Percentiles rank a stretch among this genome's conserved stretches.
phyloP scores from a whole-genome alignment of 345 rosid species.

The Erodium maritimum region DNA sequence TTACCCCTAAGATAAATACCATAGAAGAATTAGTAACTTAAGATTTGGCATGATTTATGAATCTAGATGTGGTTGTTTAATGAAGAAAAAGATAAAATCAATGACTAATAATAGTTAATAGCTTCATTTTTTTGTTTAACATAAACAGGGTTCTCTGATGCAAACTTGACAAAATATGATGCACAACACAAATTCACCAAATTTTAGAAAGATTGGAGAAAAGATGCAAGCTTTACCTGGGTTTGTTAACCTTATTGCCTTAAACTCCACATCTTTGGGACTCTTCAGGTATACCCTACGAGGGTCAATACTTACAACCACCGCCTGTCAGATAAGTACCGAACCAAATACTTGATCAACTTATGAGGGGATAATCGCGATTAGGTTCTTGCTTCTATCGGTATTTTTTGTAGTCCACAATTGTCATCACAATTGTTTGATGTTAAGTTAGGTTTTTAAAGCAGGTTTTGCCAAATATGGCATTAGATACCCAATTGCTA shows the following conservation, averaged over 20 bases:
- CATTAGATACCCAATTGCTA: not conserved
- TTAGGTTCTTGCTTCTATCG: too few species aligned
- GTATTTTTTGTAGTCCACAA: too few species aligned
- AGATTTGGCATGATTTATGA: not conserved
- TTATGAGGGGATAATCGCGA: too few species aligned
- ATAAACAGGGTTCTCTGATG: not conserved
- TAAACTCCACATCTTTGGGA: constrained; percentile 70
- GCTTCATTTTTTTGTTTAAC: not conserved
- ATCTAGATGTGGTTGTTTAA: not conserved
- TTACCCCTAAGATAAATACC: too few species aligned
- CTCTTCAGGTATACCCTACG: constrained; percentile 61
- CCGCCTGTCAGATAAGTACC: constrained; percentile 53
- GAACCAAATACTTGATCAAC: constrained; percentile 1
- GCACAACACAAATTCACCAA: constrained; percentile 1
- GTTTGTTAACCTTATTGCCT: constrained; percentile 42
- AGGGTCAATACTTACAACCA: constrained; percentile 96
- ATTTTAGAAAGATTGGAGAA: not conserved
- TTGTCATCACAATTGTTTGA: not conserved
- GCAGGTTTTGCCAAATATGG: not conserved
- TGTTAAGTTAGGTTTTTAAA: not conserved
- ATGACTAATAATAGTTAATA: not conserved
- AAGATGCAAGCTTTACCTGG: constrained; percentile 40
- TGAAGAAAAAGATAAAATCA: not conserved
- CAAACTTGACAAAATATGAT: not conserved
- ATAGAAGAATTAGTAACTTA: not conserved